Evolutionary conservation across 1,139 yeast genomes (phyloP).

Genomic region (Pichia sp.): DNA sequence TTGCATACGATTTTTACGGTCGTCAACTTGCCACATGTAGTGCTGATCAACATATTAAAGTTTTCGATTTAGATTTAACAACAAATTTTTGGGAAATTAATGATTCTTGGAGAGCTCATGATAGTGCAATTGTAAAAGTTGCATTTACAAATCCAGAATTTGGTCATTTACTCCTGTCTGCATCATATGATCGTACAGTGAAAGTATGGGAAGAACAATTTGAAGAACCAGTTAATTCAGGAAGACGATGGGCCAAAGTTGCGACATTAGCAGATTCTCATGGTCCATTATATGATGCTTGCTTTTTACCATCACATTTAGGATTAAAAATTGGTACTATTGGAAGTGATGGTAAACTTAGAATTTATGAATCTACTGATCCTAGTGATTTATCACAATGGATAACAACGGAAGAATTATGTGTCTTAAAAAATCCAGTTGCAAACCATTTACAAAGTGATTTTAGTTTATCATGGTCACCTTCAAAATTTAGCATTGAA

Average conservation of each 20-base stretch:
- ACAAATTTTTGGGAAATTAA: conserved; percentile 65
- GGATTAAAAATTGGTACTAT: conserved; percentile 83
- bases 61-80: conserved; percentile 62
- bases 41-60: conserved; percentile 85
- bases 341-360: conserved; percentile 82
- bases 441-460: conserved; percentile 82
- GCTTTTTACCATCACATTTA: conserved; percentile 81
- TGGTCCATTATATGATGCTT: conserved; percentile 86
- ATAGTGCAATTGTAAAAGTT: conserved; percentile 73
- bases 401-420: conserved; percentile 69
- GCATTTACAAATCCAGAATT: conserved; percentile 95
- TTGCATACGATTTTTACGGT: conserved; percentile 86
- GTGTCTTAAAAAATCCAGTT: conserved; percentile 51
- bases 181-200: conserved; percentile 84
- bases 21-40: conserved; percentile 86
- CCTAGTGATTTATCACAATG: conserved; percentile 81
- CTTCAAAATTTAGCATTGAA: conserved; percentile 76
- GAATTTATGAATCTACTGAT: conserved; percentile 84
- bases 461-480: conserved; percentile 90
- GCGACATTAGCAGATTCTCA: conserved; percentile 76
- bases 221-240: conserved; percentile 68
- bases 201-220: conserved; percentile 88
- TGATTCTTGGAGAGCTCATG: conserved; percentile 95
- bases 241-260: conserved; percentile 73
- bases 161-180: conserved; percentile 80